Conservation (phyloP, 805 yeast species). For the Jamesozyma jinghongensis region DNA sequence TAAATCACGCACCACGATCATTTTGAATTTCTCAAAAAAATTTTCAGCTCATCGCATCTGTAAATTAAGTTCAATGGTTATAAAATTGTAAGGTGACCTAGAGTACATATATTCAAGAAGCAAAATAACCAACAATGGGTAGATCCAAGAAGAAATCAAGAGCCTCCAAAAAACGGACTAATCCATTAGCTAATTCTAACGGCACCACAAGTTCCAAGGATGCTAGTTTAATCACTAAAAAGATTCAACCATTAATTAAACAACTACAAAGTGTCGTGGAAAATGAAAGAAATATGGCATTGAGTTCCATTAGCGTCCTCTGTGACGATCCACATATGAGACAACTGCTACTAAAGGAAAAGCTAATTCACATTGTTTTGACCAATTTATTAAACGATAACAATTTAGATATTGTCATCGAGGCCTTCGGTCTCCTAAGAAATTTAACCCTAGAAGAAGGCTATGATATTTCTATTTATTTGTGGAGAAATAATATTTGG, state of each 20-base stretch:
- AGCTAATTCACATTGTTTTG: constrained; percentile 52
- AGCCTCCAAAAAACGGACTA: constrained; percentile 34
- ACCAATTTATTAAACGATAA: constrained; percentile 57
- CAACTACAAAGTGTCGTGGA: constrained; percentile 54
- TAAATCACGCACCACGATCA: not conserved
- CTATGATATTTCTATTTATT: constrained; percentile 60
- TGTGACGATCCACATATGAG: constrained; percentile 63
- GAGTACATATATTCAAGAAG: not conserved
- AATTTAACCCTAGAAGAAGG: constrained; percentile 82
- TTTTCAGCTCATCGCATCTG: constrained; percentile 14
- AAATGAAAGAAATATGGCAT: constrained; percentile 69
- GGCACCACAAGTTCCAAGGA: constrained; percentile 34
- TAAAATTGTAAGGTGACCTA: too few relatives aligned
- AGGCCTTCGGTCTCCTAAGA: constrained; percentile 71
- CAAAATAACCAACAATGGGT: constrained; percentile 41
- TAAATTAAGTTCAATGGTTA: constrained; percentile 4
- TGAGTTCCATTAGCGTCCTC: constrained; percentile 61
- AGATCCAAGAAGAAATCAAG: constrained; percentile 62
- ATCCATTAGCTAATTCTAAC: constrained; percentile 26
- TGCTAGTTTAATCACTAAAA: constrained; percentile 41
- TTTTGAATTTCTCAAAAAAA: not conserved
- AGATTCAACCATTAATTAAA: constrained; percentile 57
- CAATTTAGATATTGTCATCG: constrained; percentile 69
- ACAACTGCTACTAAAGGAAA: constrained; percentile 57
- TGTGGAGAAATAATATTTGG: constrained; percentile 79